A percentile compares a stretch with the other conserved stretches of the same genome.
These are phyloP conservation scores for Cladorrhinum sp. DNA, from an alignment of 2,329 filamentous ascomycete genomes.

Conservation along the genomic window DNA sequence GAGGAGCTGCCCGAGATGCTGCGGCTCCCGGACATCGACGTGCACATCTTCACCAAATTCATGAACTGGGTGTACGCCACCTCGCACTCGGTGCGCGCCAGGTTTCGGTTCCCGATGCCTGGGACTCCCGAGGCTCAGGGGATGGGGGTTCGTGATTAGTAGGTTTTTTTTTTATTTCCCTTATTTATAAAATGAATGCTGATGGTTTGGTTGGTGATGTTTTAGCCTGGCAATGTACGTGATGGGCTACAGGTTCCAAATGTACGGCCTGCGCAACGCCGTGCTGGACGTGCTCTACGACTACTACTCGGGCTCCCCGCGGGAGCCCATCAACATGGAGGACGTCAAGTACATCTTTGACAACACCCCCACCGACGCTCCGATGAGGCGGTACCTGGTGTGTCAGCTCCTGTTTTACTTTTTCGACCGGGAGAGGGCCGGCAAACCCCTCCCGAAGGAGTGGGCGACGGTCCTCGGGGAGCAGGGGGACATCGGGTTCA, in stretches of 20 bases:
- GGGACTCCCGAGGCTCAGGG: slow-evolving; percentile 2
- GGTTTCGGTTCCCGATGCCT: slow-evolving; percentile 20
- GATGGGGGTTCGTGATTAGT: slow-evolving; percentile 25
- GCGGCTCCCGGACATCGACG: slow-evolving; percentile 18
- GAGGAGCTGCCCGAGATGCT: slow-evolving; percentile 16
- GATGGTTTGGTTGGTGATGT: too few relatives aligned
- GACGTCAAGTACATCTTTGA: slow-evolving; percentile 27
- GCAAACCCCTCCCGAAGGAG: slow-evolving; percentile 14
- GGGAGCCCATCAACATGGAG: slow-evolving; percentile 10
- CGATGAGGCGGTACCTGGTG: slow-evolving; percentile 25
- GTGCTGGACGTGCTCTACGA: slow-evolving; percentile 26
- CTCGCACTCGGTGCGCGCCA: neutral
- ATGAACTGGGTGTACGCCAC: slow-evolving; percentile 28
- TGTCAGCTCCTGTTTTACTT: slow-evolving; percentile 23
- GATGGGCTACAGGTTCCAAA: slow-evolving; percentile 24
- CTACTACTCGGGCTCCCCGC: slow-evolving; percentile 20
- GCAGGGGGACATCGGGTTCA: slow-evolving; percentile 16
- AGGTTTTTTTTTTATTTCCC: too few relatives aligned
- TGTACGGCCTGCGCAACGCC: slow-evolving; percentile 24
- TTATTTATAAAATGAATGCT: too few relatives aligned
- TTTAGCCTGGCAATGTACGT: slow-evolving; percentile 28
- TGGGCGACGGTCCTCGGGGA: slow-evolving; percentile 19
- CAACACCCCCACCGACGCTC: slow-evolving; percentile 19
- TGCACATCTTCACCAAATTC: slow-evolving; percentile 25
- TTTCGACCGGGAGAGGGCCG: slow-evolving; percentile 18